Percentiles rank a stretch among this genome's conserved stretches.
phyloP scores from a whole-genome alignment of 2,329 filamentous ascomycete genomes.

The Fusarium sp. region DNA sequence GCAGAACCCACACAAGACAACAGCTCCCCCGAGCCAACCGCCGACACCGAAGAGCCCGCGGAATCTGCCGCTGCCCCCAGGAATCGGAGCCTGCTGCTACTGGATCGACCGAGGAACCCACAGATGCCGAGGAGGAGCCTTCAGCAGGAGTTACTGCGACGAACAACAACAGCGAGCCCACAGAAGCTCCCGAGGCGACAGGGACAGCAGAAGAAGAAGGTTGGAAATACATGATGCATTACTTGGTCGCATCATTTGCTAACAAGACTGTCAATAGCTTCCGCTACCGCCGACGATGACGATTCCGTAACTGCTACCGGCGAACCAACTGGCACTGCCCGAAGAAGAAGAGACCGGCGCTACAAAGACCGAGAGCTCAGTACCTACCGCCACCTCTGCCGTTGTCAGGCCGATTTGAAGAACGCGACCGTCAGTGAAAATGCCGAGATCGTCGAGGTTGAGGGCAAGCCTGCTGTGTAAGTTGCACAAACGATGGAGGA shows the following conservation, averaged over 20 bases:
- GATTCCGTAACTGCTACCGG: background rate
- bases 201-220: conserved; percentile 24
- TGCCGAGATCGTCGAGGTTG: conserved; percentile 18
- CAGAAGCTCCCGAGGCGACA: conserved; percentile 13
- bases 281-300: conserved; percentile 8
- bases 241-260: background rate
- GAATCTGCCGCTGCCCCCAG: background rate
- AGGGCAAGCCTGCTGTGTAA: conserved; percentile 31
- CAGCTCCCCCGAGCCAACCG: conserved; percentile 10
- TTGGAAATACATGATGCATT: background rate
- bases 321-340: background rate
- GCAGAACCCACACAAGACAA: conserved; percentile 5
- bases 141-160: conserved; percentile 4
- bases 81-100: conserved; percentile 7
- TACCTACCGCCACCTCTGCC: conserved; percentile 15
- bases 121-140: conserved; percentile 4
- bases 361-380: conserved; percentile 16
- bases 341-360: background rate
- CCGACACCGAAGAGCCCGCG: conserved; percentile 1
- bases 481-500: background rate
- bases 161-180: conserved; percentile 1
- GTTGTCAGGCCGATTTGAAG: conserved; percentile 21
- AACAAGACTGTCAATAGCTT: conserved; percentile 7
- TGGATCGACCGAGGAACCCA: background rate
- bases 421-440: conserved; percentile 32